Conservation (phyloP, 2,329 filamentous ascomycete genomes). For the Lachnum nothofagi region DNA sequence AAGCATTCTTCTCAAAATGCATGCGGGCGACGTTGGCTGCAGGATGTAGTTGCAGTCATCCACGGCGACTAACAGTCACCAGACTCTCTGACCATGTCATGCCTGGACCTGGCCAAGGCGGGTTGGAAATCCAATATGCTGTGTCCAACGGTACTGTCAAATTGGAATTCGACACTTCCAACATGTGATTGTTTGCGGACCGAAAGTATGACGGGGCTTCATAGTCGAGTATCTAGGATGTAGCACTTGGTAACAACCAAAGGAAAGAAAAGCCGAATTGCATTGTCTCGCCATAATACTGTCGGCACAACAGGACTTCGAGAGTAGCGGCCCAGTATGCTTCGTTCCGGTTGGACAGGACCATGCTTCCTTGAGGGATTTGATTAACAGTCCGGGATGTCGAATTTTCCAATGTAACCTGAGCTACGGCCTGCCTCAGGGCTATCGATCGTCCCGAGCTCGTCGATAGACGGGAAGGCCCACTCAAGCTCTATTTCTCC, state of each 20-base stretch:
- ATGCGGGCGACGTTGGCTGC: conserved; percentile 21
- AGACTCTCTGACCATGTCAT: conserved; percentile 21
- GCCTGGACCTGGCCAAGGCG: conserved; percentile 9
- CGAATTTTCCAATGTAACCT: conserved; percentile 13
- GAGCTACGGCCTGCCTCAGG: conserved; percentile 16
- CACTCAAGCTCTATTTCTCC: conserved; percentile 14
- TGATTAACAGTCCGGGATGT: conserved; percentile 15
- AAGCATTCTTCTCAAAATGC: conserved; percentile 10
- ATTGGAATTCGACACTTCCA: conserved; percentile 7
- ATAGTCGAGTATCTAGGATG: conserved; percentile 4
- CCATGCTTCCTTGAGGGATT: conserved; percentile 18
- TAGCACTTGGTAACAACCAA: conserved; percentile 12
- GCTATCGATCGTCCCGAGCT: conserved; percentile 19
- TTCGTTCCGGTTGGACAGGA: conserved; percentile 22
- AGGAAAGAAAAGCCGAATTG: conserved; percentile 8
- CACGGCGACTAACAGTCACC: conserved; percentile 25
- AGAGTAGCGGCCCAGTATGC: conserved; percentile 11
- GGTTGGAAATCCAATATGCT: background rate
- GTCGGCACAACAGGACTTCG: conserved; percentile 4
- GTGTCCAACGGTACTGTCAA: background rate
- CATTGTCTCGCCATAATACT: conserved; percentile 13
- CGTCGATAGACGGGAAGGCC: conserved; percentile 16
- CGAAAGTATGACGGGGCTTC: conserved; percentile 2
- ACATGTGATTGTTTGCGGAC: conserved; percentile 10
- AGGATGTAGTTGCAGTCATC: conserved; percentile 22